These are phyloP conservation scores for Hemileccinum rubropunctum DNA, from an alignment of 768 basidiomycete species.

Conservation along the genomic window DNA sequence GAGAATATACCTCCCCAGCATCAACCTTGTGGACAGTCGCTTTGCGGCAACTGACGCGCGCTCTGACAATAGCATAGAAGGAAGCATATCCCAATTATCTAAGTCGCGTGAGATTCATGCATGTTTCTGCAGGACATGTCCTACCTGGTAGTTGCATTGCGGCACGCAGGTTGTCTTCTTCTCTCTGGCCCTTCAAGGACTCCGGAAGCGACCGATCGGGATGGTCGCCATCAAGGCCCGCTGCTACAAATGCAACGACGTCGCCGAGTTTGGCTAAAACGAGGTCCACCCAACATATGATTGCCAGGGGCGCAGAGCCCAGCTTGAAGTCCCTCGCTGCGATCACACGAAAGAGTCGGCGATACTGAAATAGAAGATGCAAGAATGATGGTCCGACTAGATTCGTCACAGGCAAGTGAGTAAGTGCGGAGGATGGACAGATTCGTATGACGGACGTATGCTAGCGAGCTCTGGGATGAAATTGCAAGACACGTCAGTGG, in stretches of 20 bases:
- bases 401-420: conserved; percentile 7
- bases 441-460: conserved; percentile 18
- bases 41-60: conserved; percentile 57
- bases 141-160: conserved; percentile 69
- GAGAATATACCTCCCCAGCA: conserved; percentile 57
- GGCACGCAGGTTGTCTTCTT: conserved; percentile 53
- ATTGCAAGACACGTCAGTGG: conserved; percentile 1
- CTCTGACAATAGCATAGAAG: conserved; percentile 44
- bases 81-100: conserved; percentile 57
- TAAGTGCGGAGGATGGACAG: neutral
- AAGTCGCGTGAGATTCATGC: conserved; percentile 9
- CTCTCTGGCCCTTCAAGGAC: conserved; percentile 39
- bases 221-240: conserved; percentile 15
- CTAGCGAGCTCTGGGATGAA: conserved; percentile 12
- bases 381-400: conserved; percentile 34
- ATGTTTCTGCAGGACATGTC: neutral
- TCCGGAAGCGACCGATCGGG: conserved; percentile 18
- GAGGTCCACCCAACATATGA: conserved; percentile 68
- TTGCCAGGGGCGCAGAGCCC: conserved; percentile 24
- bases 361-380: conserved; percentile 47
- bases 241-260: conserved; percentile 30
- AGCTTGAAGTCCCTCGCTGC: conserved; percentile 33
- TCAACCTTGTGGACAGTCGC: conserved; percentile 54
- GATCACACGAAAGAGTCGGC: conserved; percentile 46
- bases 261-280: conserved; percentile 53